Evolutionary conservation across 768 basidiomycete genomes (phyloP).

Genomic region (Pleurotus salmoneostramineus): DNA sequence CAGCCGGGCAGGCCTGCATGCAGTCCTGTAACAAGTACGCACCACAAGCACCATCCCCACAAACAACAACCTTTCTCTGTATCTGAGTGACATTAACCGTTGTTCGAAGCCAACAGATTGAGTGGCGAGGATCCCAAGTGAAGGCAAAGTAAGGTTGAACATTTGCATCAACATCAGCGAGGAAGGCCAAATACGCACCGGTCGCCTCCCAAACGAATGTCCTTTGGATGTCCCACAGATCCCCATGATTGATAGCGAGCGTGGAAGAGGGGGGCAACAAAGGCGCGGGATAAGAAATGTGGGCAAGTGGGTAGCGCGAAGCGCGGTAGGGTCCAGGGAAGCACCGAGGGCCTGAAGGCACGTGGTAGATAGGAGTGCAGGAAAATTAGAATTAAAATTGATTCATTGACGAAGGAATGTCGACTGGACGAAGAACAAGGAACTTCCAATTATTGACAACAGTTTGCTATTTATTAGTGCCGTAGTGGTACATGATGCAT

Average conservation of each 20-base stretch:
- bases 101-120: background rate
- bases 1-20: too few relatives aligned
- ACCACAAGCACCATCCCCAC: slow-evolving; percentile 97
- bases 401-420: too few relatives aligned
- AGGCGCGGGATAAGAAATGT: background rate
- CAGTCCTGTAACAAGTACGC: slow-evolving; percentile 15
- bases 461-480: background rate
- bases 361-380: background rate
- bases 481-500: background rate
- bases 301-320: too few relatives aligned
- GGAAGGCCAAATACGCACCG: slow-evolving; percentile 6
- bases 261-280: background rate
- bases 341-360: background rate
- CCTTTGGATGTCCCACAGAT: slow-evolving; percentile 12
- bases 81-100: slow-evolving; percentile 24
- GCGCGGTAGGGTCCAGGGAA: background rate
- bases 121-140: background rate
- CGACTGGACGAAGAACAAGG: too few relatives aligned
- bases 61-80: slow-evolving; percentile 73
- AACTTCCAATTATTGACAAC: too few relatives aligned
- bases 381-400: too few relatives aligned
- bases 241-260: background rate
- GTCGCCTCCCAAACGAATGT: slow-evolving; percentile 12
- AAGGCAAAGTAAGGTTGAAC: background rate
- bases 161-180: too few relatives aligned